phyloP scores from a whole-genome alignment of 2,329 filamentous ascomycete species.

The Fusarium verticillioides region DNA sequence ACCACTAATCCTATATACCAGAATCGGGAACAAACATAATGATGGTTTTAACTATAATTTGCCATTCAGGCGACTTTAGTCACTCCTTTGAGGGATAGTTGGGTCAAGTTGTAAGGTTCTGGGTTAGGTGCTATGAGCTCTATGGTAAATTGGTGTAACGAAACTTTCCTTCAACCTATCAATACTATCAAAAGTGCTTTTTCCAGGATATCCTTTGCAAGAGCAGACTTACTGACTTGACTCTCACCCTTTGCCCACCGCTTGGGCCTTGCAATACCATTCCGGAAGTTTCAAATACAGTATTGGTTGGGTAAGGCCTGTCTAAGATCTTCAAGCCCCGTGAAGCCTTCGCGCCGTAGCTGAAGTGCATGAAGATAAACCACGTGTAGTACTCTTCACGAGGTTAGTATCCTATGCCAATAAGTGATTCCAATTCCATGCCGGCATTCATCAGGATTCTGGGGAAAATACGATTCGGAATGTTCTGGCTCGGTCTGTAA shows the following conservation, averaged over 20 bases:
- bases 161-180: too few relatives aligned
- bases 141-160: background rate
- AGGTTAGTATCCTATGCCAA: fast-evolving
- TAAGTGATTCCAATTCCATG: fast-evolving
- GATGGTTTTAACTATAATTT: background rate
- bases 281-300: background rate
- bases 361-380: fast-evolving
- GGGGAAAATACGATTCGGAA: background rate
- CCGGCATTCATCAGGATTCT: fast-evolving
- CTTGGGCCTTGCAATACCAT: fast-evolving
- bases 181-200: background rate
- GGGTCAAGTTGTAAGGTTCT: too few relatives aligned
- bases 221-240: fast-evolving
- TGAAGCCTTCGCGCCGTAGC: fast-evolving
- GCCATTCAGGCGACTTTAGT: fast-evolving
- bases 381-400: background rate
- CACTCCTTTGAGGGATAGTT: background rate
- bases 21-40: background rate
- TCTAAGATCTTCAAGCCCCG: fast-evolving
- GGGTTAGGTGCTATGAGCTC: background rate
- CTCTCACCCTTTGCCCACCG: fast-evolving
- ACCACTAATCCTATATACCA: constrained; percentile 26
- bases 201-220: background rate
- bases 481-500: background rate
- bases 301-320: background rate